phyloP scores from a whole-genome alignment of 2,329 filamentous ascomycete species.

The Fusarium sp. region DNA sequence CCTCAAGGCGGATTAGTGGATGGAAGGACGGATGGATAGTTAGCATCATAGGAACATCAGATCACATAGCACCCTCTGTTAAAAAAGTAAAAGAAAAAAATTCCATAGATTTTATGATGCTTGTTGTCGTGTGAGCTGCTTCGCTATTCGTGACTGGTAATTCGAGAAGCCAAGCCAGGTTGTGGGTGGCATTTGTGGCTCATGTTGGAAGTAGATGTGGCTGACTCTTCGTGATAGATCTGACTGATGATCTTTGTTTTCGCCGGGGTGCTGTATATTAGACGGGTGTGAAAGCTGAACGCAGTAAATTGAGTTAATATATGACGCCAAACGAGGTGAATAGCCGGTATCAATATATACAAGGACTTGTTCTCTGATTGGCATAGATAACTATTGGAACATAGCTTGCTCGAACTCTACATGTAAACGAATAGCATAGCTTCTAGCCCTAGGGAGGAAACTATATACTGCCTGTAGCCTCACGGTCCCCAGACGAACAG shows the following conservation, averaged over 20 bases:
- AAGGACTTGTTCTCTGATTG: background rate
- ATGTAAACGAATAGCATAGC: background rate
- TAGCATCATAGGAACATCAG: constrained; percentile 44
- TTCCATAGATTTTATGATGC: constrained; percentile 37
- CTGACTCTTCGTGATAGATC: constrained; percentile 6
- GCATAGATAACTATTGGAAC: background rate
- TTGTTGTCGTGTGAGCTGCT: background rate
- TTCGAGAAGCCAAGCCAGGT: background rate
- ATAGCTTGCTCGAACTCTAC: background rate
- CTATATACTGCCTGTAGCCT: no score
- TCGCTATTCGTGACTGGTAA: background rate
- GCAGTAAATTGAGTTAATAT: background rate
- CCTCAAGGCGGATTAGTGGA: constrained; percentile 37
- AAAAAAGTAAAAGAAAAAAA: constrained; percentile 46
- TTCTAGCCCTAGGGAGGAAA: background rate
- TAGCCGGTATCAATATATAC: background rate
- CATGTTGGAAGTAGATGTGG: constrained; percentile 16
- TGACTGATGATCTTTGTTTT: background rate
- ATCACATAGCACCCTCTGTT: constrained; percentile 45
- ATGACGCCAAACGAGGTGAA: background rate
- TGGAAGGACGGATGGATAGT: constrained; percentile 47
- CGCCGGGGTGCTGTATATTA: background rate
- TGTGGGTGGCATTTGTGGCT: constrained; percentile 31
- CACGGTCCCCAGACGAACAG: no score
- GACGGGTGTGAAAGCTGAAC: background rate